phyloP scores from a whole-genome alignment of 83 land plant species.

The Thuja plicata region DNA sequence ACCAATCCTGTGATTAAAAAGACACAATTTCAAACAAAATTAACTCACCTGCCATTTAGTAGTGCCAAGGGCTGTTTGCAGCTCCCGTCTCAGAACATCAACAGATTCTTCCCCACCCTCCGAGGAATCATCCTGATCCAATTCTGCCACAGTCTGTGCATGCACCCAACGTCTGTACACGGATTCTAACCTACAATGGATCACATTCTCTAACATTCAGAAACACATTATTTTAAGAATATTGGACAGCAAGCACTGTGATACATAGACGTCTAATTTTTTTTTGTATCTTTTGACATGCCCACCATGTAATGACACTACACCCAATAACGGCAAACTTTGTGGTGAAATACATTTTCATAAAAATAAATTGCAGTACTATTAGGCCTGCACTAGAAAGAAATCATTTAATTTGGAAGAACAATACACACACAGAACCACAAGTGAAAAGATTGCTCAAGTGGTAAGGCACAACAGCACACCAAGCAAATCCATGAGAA shows the following conservation, averaged over 20 bases:
- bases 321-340: neutral
- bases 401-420: neutral
- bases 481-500: neutral
- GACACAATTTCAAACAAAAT: neutral
- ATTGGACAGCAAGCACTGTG: neutral
- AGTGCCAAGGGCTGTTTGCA: conserved; percentile 71
- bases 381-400: neutral
- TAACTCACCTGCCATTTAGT: conserved; percentile 80
- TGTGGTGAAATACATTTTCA: neutral
- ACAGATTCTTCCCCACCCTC: conserved; percentile 23
- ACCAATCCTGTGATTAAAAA: neutral
- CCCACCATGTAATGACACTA: neutral
- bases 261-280: neutral
- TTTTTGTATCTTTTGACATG: neutral
- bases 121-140: neutral
- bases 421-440: neutral
- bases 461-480: neutral
- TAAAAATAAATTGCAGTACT: neutral
- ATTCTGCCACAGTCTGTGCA: neutral
- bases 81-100: conserved; percentile 47
- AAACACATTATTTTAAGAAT: neutral
- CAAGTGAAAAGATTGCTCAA: neutral
- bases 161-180: conserved; percentile 1
- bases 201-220: neutral
- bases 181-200: conserved; percentile 10